phyloP scores from a whole-genome alignment of 371 early-diverging fungal species.

The Haplosporangium sp. region DNA sequence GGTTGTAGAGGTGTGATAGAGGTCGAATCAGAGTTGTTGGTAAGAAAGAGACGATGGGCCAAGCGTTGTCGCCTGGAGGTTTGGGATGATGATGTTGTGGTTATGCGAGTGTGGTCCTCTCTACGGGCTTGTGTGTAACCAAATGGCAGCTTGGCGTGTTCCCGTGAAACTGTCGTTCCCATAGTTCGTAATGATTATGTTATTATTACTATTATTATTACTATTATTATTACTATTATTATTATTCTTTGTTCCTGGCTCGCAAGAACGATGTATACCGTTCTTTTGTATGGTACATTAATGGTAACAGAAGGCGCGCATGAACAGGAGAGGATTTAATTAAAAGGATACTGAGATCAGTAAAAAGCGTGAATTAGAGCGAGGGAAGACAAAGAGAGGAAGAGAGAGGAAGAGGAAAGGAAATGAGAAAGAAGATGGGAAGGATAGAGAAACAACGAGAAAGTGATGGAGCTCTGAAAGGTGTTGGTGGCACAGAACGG shows the following conservation, averaged over 20 bases:
- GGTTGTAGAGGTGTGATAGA: slow-evolving; percentile 26
- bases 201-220: background rate
- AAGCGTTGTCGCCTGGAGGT: slow-evolving; percentile 27
- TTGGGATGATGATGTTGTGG: slow-evolving; percentile 8
- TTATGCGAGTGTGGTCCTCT: slow-evolving; percentile 23
- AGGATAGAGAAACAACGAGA: background rate
- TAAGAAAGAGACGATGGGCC: slow-evolving; percentile 29
- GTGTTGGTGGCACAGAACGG: background rate
- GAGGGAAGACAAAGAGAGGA: background rate
- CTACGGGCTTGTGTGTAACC: slow-evolving; percentile 46
- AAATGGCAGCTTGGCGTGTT: slow-evolving; percentile 46
- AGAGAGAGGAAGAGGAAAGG: background rate
- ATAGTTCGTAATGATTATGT: slow-evolving; percentile 5
- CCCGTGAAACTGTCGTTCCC: slow-evolving; percentile 43
- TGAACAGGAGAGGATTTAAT: background rate
- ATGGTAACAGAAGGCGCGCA: background rate
- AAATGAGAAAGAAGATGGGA: background rate
- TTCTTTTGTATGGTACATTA: background rate
- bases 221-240: background rate
- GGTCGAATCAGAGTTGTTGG: slow-evolving; percentile 32
- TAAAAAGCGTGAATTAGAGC: slow-evolving; percentile 3
- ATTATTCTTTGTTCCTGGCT: background rate
- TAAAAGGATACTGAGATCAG: background rate
- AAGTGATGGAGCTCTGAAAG: background rate
- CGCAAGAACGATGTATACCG: background rate